Evolutionary conservation across 2,329 filamentous ascomycete genomes (phyloP).

Genomic region (Colletotrichum tropicale): DNA sequence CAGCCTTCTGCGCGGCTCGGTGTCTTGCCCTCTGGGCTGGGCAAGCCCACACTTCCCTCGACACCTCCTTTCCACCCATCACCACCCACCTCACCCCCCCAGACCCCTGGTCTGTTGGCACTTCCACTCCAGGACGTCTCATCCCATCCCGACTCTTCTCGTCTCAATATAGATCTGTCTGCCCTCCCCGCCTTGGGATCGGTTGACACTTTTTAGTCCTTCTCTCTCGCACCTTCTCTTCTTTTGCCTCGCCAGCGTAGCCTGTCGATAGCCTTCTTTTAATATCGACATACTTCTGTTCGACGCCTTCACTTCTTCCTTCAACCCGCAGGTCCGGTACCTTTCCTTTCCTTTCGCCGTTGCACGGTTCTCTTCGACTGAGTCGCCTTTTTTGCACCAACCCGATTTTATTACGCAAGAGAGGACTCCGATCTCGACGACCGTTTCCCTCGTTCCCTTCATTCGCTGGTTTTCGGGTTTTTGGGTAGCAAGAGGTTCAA

Average conservation of each 20-base stretch:
- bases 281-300: constrained; percentile 46
- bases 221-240: constrained; percentile 33
- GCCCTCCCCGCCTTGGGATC: constrained; percentile 14
- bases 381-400: constrained; percentile 23
- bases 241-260: constrained; percentile 45
- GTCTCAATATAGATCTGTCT: constrained; percentile 42
- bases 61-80: neutral
- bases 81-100: neutral
- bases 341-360: constrained; percentile 34
- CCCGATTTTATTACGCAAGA: constrained; percentile 18
- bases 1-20: constrained; percentile 28
- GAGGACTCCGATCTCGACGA: constrained; percentile 21
- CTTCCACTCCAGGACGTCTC: constrained; percentile 2
- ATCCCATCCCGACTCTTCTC: constrained; percentile 15
- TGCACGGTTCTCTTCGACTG: constrained; percentile 26
- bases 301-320: constrained; percentile 26
- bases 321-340: constrained; percentile 57
- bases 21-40: constrained; percentile 43
- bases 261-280: constrained; percentile 58
- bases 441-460: constrained; percentile 22
- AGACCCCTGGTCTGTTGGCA: constrained; percentile 9
- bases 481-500: neutral
- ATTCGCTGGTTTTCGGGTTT: constrained; percentile 14
- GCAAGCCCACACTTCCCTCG: constrained; percentile 19
- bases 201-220: constrained; percentile 25